A percentile compares a stretch with the other conserved stretches of the same genome.
Evolutionary conservation across 1,284 basidiomycete genomes (phyloP).

Genomic region (Cutaneotrichosporon sp.): DNA sequence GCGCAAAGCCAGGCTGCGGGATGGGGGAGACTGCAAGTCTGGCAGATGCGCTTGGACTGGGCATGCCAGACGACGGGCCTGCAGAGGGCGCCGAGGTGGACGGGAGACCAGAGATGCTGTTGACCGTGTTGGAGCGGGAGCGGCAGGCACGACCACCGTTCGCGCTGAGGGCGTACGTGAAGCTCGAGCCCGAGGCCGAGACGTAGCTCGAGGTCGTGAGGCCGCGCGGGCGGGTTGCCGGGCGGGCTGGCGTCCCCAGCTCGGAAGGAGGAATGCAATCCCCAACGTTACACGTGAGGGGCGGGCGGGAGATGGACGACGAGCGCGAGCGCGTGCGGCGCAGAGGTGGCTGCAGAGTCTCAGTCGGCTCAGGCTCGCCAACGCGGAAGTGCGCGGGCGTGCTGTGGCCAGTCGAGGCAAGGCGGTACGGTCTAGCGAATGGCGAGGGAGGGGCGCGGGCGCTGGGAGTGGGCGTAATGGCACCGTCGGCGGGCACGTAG

Average conservation of each 20-base stretch:
- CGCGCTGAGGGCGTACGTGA: constrained; percentile 50
- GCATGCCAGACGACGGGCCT: not conserved
- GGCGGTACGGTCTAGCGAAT: constrained; percentile 9
- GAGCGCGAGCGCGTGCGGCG: constrained; percentile 13
- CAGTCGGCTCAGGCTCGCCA: not conserved
- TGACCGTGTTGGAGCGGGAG: constrained; percentile 17
- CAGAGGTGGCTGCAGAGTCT: not conserved
- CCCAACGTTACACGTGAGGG: constrained; percentile 43
- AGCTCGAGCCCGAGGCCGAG: constrained; percentile 22
- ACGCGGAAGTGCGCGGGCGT: constrained; percentile 7
- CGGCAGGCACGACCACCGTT: constrained; percentile 50
- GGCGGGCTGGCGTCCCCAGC: not conserved
- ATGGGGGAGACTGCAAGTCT: not conserved
- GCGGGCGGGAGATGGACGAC: constrained; percentile 30
- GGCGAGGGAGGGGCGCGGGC: constrained; percentile 2
- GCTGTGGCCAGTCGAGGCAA: constrained; percentile 6
- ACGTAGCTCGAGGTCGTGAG: constrained; percentile 28
- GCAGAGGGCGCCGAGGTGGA: not conserved
- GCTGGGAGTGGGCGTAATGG: not conserved
- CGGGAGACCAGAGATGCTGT: not conserved
- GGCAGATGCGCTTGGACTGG: not conserved
- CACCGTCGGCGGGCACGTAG: not conserved
- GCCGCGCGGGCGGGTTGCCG: constrained; percentile 26
- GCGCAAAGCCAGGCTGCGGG: constrained; percentile 1
- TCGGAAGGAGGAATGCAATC: constrained; percentile 12